phyloP scores from a whole-genome alignment of 225 moss, liverwort and hornwort species.

The Climacium dendroides region DNA sequence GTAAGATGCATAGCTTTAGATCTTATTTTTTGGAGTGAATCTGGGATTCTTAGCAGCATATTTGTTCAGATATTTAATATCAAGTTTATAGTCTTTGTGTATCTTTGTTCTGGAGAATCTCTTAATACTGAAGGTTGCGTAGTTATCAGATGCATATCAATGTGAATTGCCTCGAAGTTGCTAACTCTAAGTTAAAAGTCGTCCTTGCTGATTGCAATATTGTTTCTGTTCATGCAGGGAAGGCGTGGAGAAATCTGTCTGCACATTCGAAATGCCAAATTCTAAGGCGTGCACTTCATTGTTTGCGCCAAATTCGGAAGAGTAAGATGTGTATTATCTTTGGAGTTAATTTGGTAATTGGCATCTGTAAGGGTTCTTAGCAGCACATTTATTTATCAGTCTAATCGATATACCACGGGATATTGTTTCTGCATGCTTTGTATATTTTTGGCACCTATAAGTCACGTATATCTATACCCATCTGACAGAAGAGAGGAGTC shows the following conservation, averaged over 20 bases:
- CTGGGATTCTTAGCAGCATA: not conserved
- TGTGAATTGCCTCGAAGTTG: not conserved
- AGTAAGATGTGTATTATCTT: slow-evolving; percentile 2
- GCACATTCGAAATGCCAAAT: not conserved
- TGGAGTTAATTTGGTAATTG: not conserved
- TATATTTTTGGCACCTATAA: not conserved
- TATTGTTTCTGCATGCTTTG: not conserved
- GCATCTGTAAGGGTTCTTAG: not conserved
- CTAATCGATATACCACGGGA: not conserved
- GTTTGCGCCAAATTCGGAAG: not conserved
- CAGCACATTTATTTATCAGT: not conserved
- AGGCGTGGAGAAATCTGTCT: not conserved
- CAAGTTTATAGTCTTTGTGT: not conserved
- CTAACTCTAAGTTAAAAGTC: not conserved
- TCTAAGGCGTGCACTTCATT: not conserved
- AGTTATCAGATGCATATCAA: not conserved
- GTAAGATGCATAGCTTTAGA: not conserved
- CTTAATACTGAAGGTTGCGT: not conserved
- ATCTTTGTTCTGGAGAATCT: not conserved
- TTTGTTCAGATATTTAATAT: not conserved
- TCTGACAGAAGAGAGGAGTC: not conserved
- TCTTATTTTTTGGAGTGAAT: not conserved
- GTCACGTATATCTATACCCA: not conserved
- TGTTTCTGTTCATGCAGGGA: slow-evolving; percentile 2
- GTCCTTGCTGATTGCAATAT: not conserved